Evolutionary conservation across 1,284 basidiomycete genomes (phyloP), one percentile per base, ranked within the genome.

Genomic region (Microbotryum lychnidis-dioicae): DNA sequence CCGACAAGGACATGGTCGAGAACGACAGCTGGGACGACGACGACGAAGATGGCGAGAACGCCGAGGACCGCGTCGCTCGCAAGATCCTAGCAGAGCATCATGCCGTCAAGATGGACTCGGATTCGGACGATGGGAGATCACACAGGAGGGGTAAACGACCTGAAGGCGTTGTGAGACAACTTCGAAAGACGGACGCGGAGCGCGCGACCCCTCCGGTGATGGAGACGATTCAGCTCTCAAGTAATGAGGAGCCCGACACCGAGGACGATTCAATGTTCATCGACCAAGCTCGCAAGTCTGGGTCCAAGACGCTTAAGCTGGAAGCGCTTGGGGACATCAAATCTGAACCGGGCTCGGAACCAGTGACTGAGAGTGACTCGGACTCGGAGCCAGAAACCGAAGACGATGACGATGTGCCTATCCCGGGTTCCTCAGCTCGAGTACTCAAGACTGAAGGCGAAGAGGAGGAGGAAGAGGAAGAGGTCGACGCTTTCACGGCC

Each of bases 161-260:
- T 46, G 23, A 51, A 62, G 55, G 62, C 61, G 59, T 16, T 27
- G 2, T 48, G 33, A 18, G 56, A 57, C 45, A 61, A 55, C 18
- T 46, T 65, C 52, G 62, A 56, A 53, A 50, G 49, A 7, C 25
- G 8, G 48, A 58, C 44, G 31, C 23, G 23, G 23, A 33, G 2
- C 57, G 62, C 54, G 27, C 59, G 21, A 16, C 44, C 10, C 5
- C 10, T 4, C 46, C 29, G 1, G 8, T 48, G 46, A 46, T n/a
- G 45, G 33, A 44, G n/a, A 8, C 20, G n/a, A 42, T 42, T 18
- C 37, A 42, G 10, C 37, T 42, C 16, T 42, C 37, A 16, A 49
- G 46, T 33, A 42, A 27, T 57, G 53, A 31, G 44, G 25, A 44
- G 37, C 37, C 37, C 16, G 37, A 42, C 12, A 42, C 37, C 37